phyloP scores from a whole-genome alignment of 192 early-diverging fungal genomes.

The Coemansia sp. region DNA sequence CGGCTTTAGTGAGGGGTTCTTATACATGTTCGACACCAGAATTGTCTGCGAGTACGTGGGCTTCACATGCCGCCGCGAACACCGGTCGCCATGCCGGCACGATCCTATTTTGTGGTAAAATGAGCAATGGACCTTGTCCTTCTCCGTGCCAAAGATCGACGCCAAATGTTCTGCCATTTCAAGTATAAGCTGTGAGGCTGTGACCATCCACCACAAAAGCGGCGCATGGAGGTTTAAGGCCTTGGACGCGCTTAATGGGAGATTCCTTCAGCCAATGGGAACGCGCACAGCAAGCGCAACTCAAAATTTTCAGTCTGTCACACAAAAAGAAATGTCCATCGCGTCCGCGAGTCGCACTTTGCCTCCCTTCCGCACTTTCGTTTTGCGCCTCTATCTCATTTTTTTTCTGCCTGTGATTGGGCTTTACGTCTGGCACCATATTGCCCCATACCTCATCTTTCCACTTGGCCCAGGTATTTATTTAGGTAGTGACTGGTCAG shows the following conservation, averaged over 20 bases:
- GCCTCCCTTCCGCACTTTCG: background rate
- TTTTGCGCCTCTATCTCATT: constrained; percentile 17
- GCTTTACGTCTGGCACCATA: background rate
- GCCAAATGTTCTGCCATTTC: constrained; percentile 80
- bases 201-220: background rate
- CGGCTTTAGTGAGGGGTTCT: constrained; percentile 74
- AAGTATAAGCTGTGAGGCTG: constrained; percentile 1
- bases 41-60: constrained; percentile 95
- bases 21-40: constrained; percentile 92
- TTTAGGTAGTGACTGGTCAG: background rate
- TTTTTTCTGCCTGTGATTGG: constrained; percentile 12
- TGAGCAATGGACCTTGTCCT: constrained; percentile 98
- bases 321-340: background rate
- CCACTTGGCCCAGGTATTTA: background rate
- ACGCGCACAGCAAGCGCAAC: constrained; percentile 11
- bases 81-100: constrained; percentile 95
- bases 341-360: background rate
- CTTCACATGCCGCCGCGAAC: constrained; percentile 95
- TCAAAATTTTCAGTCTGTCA: background rate
- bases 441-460: constrained; percentile 7
- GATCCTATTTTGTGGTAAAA: constrained; percentile 99
- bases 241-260: background rate
- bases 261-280: constrained; percentile 12
- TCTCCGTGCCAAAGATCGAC: constrained; percentile 95
- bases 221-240: background rate